Evolutionary conservation across 208 protist genomes (phyloP).

Genomic region (Trypanosoma lewisi): DNA sequence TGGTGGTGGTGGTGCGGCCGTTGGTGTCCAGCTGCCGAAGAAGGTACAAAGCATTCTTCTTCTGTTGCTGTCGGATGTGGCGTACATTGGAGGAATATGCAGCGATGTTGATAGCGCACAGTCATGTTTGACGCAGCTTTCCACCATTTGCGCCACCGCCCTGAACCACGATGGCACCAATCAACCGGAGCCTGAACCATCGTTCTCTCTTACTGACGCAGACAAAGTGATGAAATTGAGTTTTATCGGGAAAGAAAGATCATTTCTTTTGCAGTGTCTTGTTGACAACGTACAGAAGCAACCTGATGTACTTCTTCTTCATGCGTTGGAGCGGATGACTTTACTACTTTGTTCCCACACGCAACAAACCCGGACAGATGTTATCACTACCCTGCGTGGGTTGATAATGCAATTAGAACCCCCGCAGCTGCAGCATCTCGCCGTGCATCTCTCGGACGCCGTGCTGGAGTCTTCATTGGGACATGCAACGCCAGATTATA

Average conservation of each 20-base stretch:
- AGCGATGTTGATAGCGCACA: conserved; percentile 68
- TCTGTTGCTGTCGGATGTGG: conserved; percentile 62
- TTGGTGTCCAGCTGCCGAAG: conserved; percentile 29
- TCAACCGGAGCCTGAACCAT: not conserved
- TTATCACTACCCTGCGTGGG: conserved; percentile 56
- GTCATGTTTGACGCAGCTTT: conserved; percentile 72
- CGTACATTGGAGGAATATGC: conserved; percentile 81
- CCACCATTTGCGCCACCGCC: conserved; percentile 57
- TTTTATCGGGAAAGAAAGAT: not conserved
- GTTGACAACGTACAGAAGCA: conserved; percentile 26
- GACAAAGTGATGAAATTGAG: not conserved
- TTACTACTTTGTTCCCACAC: conserved; percentile 59
- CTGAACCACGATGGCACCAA: conserved; percentile 26
- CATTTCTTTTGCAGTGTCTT: conserved; percentile 32
- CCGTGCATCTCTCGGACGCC: conserved; percentile 49
- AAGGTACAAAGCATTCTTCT: conserved; percentile 37
- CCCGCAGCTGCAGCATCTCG: conserved; percentile 35
- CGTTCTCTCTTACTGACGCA: not conserved
- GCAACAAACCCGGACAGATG: conserved; percentile 68
- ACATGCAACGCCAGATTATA: conserved; percentile 29
- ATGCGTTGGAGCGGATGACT: conserved; percentile 56
- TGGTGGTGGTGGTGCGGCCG: conserved; percentile 23
- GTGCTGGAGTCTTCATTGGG: conserved; percentile 60
- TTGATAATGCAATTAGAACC: conserved; percentile 62
- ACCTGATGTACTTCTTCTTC: conserved; percentile 32